Base-by-base conservation (phyloP, 2,329 filamentous ascomycete genomes). In the Botryosphaeria dothidea region DNA sequence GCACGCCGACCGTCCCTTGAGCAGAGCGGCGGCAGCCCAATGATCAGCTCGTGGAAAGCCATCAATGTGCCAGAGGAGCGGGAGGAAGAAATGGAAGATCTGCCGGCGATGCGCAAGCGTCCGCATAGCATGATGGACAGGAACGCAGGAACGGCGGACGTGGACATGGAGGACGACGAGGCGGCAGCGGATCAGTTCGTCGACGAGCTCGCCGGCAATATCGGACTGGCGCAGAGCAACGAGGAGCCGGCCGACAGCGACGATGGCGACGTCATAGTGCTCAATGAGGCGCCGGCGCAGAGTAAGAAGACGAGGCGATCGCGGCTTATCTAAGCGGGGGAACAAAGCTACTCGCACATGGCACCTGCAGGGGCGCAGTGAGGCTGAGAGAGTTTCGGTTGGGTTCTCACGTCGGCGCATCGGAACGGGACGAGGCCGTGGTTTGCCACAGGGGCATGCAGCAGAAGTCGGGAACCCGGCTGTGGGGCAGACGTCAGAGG, bases 171-270 rank as follows among this genome's bases (percentile, higher is more conserved):
- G 9, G 43, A 49, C 19, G 61, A 63, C 27, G 54, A 43, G 36
- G 46, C 46, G 9, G 64, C 45, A 17, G 64, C 57, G 4, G 65
- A 64, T 38, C 58, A 64, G n/a, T 25, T 66, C 27, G 27, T 66
- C 36, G 60, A 66, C 15, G 46, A 57, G 45, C 43, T 66, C 13
- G 60, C 60, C 6, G 60, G 52, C 7, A 48, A 38, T 41, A 21
- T 62, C 23, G 56, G 25, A 4, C 27, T 60, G 11, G 52, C 23
- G 13, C 54, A 31, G 15, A 65, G 52, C 23, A 54, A 65, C 45
- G 63, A 51, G 27, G 63, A 51, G 51, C 34, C 31, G 38, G 56
- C 56, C 8, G 56, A 60, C n/a, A 60, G 56, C 45, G 54, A 45
- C 13, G 54, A 43, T 13, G 31, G 23, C 27, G 48, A 54, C 49